Conservation (phyloP, 2,329 filamentous ascomycete species). For the Mycocentrospora acerina region DNA sequence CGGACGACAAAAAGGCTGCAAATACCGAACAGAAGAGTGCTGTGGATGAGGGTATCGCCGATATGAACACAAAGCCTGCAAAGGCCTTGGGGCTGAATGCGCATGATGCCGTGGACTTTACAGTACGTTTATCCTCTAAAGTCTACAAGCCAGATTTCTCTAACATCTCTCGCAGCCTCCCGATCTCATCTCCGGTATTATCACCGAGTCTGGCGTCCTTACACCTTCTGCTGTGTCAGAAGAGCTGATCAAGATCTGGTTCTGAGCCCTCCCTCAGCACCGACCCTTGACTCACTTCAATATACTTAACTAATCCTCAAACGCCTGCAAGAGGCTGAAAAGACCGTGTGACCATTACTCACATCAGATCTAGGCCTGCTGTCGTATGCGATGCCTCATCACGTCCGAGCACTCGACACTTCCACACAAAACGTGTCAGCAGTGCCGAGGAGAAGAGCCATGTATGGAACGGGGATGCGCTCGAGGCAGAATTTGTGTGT, state of each 20-base stretch:
- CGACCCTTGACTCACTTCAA: neutral
- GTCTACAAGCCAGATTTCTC: neutral
- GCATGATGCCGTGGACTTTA: constrained; percentile 67
- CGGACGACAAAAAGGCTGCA: constrained; percentile 35
- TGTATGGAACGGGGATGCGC: constrained; percentile 9
- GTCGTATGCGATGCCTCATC: constrained; percentile 5
- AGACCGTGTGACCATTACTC: constrained; percentile 7
- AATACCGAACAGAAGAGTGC: constrained; percentile 41
- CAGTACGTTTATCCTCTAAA: constrained; percentile 49
- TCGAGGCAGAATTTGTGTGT: neutral
- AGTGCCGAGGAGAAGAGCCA: constrained; percentile 11
- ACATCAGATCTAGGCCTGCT: constrained; percentile 12
- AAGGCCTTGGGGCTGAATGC: constrained; percentile 20
- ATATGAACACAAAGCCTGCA: constrained; percentile 29
- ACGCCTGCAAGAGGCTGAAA: neutral
- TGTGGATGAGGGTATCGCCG: constrained; percentile 44
- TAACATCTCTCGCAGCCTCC: constrained; percentile 55
- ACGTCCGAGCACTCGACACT: constrained; percentile 7
- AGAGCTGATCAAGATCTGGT: constrained; percentile 67
- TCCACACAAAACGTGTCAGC: constrained; percentile 11
- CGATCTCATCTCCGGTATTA: constrained; percentile 68
- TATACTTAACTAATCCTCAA: constrained; percentile 6
- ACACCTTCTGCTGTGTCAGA: constrained; percentile 70
- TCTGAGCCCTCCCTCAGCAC: constrained; percentile 30
- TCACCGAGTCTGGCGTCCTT: constrained; percentile 74